Base-by-base conservation (phyloP, 331 rosid species). In the Rosa hybrid region DNA sequence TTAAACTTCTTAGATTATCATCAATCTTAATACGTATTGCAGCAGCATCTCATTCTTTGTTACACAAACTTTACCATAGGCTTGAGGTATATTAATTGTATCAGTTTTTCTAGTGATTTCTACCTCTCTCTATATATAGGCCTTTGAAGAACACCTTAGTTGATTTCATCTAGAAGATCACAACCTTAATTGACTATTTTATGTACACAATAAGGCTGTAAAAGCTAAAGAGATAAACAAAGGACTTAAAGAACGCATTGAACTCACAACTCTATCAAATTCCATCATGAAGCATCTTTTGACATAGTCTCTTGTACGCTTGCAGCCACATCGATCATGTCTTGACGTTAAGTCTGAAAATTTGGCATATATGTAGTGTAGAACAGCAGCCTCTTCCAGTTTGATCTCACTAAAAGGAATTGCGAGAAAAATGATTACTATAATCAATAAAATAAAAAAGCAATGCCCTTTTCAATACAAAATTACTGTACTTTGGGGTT, bases 271-370 rank as follows among this genome's bases (percentile, higher is more conserved):
- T 96, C 99, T 91, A 81, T 96, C 99, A 81, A 96, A 96, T 65
- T 96, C 99, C 88, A 96, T 86, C 99, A 96, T 96, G 83, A 96
- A 96, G 92, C 99, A 96, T 90, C 99, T 90, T 88, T 96, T 93
- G 72, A 93, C 99, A 80, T 96, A 98, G 62, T 96, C 98, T 85
- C 83, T 87, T 23, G 97, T 91, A 67, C 98, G 99, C 85, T 96
- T 96, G 94, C 99, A 96, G 87, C 94, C 94, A 83, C 99, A 96
- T 45, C 98, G 97, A 86, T 96, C 96, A 54, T 94, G 98, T 86
- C 98, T 90, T 81, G 99, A 96, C 51, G 99, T 93, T 82, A 96
- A 87, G 83, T 96, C 99, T 5, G 98, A 93, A 89, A 93, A 96
- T 75, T 89, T 93, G 68, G 99, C 92, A 34, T 96, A 93, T 12